phyloP scores from a whole-genome alignment of 148 eudicot species.

The Talinum fruticosum region DNA sequence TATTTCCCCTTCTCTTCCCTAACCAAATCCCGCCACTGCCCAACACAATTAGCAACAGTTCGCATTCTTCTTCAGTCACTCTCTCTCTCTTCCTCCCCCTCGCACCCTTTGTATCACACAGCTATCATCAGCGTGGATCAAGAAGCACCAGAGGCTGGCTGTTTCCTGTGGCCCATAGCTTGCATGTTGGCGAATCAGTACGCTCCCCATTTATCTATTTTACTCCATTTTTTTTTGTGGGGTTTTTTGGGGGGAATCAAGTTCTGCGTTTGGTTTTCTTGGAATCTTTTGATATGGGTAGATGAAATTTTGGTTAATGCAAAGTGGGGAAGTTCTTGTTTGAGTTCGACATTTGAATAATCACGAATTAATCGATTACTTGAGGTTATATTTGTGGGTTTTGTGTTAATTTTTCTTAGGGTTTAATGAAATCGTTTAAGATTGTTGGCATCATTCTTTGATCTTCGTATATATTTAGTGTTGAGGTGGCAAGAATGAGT shows the following conservation, averaged over 20 bases:
- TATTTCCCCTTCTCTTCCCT: not conserved
- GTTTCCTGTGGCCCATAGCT: not conserved
- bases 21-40: not conserved
- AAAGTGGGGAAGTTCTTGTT: not conserved
- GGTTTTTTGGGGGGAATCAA: too few species aligned
- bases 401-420: not conserved
- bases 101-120: not conserved
- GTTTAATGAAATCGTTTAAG: not conserved
- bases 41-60: not conserved
- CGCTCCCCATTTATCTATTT: not conserved
- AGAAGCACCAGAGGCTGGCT: not conserved
- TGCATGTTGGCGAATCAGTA: not conserved
- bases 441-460: not conserved
- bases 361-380: not conserved
- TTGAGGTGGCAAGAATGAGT: not conserved
- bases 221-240: not conserved
- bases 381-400: not conserved
- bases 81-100: not conserved
- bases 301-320: not conserved
- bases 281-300: not conserved
- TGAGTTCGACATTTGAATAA: not conserved
- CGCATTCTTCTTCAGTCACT: not conserved
- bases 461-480: not conserved
- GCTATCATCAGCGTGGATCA: not conserved
- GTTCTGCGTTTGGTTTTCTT: not conserved